Percentiles rank a stretch among this genome's conserved stretches.
These are phyloP conservation scores for Fraxinus paxiana DNA, from an alignment of 305 asterid genomes.

Conservation along the genomic window DNA sequence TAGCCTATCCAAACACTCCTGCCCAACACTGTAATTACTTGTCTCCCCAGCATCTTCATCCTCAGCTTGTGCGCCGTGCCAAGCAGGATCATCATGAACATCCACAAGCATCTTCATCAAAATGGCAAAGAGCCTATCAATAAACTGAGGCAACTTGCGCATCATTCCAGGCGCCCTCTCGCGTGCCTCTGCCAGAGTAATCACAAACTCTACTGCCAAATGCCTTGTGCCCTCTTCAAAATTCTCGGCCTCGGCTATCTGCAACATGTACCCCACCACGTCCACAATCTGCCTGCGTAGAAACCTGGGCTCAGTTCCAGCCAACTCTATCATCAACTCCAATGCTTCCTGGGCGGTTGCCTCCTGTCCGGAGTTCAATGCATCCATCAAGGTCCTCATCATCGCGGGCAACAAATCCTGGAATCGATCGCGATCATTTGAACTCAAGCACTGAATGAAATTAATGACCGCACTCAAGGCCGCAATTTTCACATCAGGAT, in stretches of 20 bases:
- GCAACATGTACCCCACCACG: slow-evolving; percentile 87
- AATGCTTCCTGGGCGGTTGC: slow-evolving; percentile 86
- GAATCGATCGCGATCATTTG: slow-evolving; percentile 77
- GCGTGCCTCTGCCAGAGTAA: slow-evolving; percentile 80
- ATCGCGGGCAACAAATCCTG: slow-evolving; percentile 83
- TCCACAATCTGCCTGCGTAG: slow-evolving; percentile 82
- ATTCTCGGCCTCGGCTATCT: slow-evolving; percentile 72
- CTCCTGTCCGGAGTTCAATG: slow-evolving; percentile 70
- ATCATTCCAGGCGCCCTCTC: slow-evolving; percentile 96
- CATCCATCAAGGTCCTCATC: slow-evolving; percentile 89
- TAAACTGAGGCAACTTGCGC: slow-evolving; percentile 87
- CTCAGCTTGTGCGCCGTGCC: slow-evolving; percentile 83
- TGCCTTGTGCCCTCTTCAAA: slow-evolving; percentile 87
- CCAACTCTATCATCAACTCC: slow-evolving; percentile 82
- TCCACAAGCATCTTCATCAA: slow-evolving; percentile 79
- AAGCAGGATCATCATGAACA: slow-evolving; percentile 74
- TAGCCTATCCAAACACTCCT: slow-evolving; percentile 87
- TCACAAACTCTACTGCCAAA: slow-evolving; percentile 82
- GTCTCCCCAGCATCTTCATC: slow-evolving; percentile 93
- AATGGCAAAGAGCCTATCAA: slow-evolving; percentile 67
- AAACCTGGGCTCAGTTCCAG: slow-evolving; percentile 85
- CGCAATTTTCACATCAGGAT: slow-evolving; percentile 69
- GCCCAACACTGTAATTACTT: slow-evolving; percentile 77
- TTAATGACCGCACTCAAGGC: slow-evolving; percentile 81
- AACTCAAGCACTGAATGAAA: slow-evolving; percentile 74